Percentiles rank a stretch among this genome's conserved stretches.
Evolutionary conservation across 2,329 filamentous ascomycete species (phyloP).

Genomic region (Graphilbum sp.): DNA sequence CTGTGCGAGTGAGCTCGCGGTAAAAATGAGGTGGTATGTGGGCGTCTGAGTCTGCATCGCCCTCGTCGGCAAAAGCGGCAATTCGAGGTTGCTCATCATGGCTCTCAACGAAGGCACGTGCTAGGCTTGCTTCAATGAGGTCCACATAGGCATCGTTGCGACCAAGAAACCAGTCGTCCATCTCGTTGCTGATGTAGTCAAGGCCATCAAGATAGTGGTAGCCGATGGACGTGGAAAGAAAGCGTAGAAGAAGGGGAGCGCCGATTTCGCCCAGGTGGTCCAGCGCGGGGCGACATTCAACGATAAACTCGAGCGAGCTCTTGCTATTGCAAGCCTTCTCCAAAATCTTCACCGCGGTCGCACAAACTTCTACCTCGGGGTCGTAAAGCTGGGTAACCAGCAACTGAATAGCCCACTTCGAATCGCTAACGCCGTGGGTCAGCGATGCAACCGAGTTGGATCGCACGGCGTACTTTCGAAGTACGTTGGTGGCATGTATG

Average conservation of each 20-base stretch:
- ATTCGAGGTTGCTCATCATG: slow-evolving; percentile 23
- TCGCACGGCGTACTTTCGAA: slow-evolving; percentile 69
- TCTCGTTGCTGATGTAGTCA: slow-evolving; percentile 98
- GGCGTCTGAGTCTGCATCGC: slow-evolving; percentile 36
- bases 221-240: slow-evolving; percentile 87
- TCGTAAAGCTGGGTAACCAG: slow-evolving; percentile 98
- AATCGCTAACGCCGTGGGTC: slow-evolving; percentile 40
- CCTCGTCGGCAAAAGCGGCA: slow-evolving; percentile 40
- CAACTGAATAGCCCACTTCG: slow-evolving; percentile 90
- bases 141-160: slow-evolving; percentile 93
- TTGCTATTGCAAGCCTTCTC: slow-evolving; percentile 95
- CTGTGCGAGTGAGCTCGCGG: slow-evolving; percentile 78
- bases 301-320: slow-evolving; percentile 82
- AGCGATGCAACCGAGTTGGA: slow-evolving; percentile 9
- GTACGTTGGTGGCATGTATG: slow-evolving; percentile 72
- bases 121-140: slow-evolving; percentile 88
- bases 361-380: slow-evolving; percentile 90
- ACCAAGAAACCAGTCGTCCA: slow-evolving; percentile 99
- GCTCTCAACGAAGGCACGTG: slow-evolving; percentile 40
- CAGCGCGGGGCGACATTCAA: slow-evolving; percentile 84
- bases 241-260: slow-evolving; percentile 77
- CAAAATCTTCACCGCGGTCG: slow-evolving; percentile 88
- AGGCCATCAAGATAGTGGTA: slow-evolving; percentile 95
- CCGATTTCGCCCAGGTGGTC: slow-evolving; percentile 96
- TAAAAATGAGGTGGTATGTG: slow-evolving; percentile 96